Percentiles rank a stretch among this genome's conserved stretches.
Evolutionary conservation across 2,329 filamentous ascomycete species (phyloP).

Genomic region (Sporothrix dimorphospora): DNA sequence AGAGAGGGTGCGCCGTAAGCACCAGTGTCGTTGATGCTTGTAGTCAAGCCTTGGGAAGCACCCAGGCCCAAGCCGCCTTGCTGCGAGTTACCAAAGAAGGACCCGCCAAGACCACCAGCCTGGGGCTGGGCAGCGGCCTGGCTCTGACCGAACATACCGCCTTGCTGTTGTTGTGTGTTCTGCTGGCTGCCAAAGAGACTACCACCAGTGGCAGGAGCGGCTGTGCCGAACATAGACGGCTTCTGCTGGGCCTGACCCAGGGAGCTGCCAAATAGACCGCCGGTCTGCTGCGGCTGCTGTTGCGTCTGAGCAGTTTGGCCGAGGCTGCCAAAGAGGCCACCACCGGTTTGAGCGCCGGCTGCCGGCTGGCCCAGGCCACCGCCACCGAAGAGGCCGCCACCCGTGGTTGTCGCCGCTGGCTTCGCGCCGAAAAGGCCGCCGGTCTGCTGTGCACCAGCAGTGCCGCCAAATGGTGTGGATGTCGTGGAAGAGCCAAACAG

Average conservation of each 20-base stretch:
- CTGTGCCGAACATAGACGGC: conserved; percentile 58
- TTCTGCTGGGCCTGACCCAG: conserved; percentile 58
- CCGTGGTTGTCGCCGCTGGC: conserved; percentile 40
- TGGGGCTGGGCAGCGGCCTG: conserved; percentile 56
- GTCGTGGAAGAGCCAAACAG: conserved; percentile 27
- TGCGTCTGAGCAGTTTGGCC: conserved; percentile 41
- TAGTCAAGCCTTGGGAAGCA: conserved; percentile 69
- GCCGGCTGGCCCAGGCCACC: conserved; percentile 42
- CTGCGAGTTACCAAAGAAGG: conserved; percentile 62
- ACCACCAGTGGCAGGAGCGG: conserved; percentile 48
- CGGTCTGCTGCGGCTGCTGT: conserved; percentile 43
- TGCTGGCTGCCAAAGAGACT: conserved; percentile 60
- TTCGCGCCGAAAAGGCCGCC: conserved; percentile 50
- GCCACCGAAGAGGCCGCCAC: conserved; percentile 45
- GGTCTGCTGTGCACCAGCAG: conserved; percentile 19
- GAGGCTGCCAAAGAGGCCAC: conserved; percentile 54
- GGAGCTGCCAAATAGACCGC: conserved; percentile 50
- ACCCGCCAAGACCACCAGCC: conserved; percentile 51
- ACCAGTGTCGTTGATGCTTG: conserved; percentile 79
- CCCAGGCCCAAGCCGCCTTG: conserved; percentile 44
- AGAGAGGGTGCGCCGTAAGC: conserved; percentile 89
- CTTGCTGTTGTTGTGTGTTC: conserved; percentile 43
- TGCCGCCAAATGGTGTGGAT: conserved; percentile 25
- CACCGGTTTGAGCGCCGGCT: conserved; percentile 42
- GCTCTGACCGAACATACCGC: conserved; percentile 51